Conservation (phyloP, 306 rosid species). For the Prunus mira region DNA sequence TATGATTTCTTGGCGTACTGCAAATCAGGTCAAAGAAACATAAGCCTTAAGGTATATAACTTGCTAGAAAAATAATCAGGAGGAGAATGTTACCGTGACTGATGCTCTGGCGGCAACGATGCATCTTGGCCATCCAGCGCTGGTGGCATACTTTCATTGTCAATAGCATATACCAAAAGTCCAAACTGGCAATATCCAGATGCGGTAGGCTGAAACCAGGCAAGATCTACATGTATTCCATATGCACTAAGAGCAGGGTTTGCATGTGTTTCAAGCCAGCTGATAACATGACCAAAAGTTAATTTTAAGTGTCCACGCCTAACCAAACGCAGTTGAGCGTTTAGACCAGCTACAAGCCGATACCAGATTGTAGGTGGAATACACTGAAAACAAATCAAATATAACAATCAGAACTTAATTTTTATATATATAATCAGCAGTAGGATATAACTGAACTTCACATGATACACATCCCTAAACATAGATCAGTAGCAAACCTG, state of each 20-base stretch:
- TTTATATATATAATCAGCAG: conserved; percentile 8
- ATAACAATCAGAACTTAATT: conserved; percentile 17
- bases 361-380: conserved; percentile 94
- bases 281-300: conserved; percentile 59
- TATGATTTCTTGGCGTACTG: conserved; percentile 34
- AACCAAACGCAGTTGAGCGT: conserved; percentile 84
- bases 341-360: conserved; percentile 93
- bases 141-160: conserved; percentile 38
- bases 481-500: conserved; percentile 53
- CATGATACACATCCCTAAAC: conserved; percentile 12
- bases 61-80: conserved; percentile 15
- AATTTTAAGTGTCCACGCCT: conserved; percentile 64
- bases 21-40: conserved; percentile 27
- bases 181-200: conserved; percentile 90
- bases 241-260: conserved; percentile 51
- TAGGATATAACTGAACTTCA: conserved; percentile 7
- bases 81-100: conserved; percentile 49
- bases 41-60: conserved; percentile 15
- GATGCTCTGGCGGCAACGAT: conserved; percentile 40
- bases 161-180: conserved; percentile 49
- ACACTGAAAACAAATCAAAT: conserved; percentile 41
- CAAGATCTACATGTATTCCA: conserved; percentile 71
- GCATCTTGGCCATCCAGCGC: conserved; percentile 42
- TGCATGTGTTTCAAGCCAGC: conserved; percentile 77
- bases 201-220: conserved; percentile 92